Evolutionary conservation across 768 basidiomycete species (phyloP).

Genomic region (Sporobolomyces pararoseus): DNA sequence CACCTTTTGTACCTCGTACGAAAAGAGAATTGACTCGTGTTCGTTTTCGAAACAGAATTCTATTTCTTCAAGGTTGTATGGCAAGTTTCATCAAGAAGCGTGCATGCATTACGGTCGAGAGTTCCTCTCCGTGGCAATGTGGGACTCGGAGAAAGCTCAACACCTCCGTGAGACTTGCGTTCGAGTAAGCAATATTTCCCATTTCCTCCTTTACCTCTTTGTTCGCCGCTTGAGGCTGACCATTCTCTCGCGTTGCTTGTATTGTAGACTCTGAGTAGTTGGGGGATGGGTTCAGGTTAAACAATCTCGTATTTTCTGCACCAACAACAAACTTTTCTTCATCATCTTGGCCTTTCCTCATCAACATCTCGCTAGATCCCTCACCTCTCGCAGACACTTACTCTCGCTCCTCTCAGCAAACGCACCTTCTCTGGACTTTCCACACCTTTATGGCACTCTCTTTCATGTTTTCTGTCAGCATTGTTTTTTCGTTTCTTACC

Average conservation of each 20-base stretch:
- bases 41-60: slow-evolving; percentile 34
- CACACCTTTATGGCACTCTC: too few relatives aligned
- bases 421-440: too few relatives aligned
- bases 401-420: too few relatives aligned
- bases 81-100: slow-evolving; percentile 46
- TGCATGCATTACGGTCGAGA: slow-evolving; percentile 47
- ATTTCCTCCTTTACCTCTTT: too few relatives aligned
- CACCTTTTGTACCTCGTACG: neutral
- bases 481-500: too few relatives aligned
- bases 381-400: neutral
- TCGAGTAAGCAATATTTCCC: too few relatives aligned
- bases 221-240: too few relatives aligned
- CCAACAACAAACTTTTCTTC: too few relatives aligned
- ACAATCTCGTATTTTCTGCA: too few relatives aligned
- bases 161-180: slow-evolving; percentile 41
- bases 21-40: neutral
- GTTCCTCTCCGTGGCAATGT: slow-evolving; percentile 44
- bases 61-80: slow-evolving; percentile 45
- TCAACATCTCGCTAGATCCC: neutral
- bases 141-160: slow-evolving; percentile 45
- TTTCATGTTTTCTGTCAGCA: too few relatives aligned
- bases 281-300: slow-evolving; percentile 33
- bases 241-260: too few relatives aligned
- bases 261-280: slow-evolving; percentile 31
- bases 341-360: too few relatives aligned